These are phyloP conservation scores for Mycena rosella DNA, from an alignment of 768 basidiomycete genomes.

Conservation along the genomic window DNA sequence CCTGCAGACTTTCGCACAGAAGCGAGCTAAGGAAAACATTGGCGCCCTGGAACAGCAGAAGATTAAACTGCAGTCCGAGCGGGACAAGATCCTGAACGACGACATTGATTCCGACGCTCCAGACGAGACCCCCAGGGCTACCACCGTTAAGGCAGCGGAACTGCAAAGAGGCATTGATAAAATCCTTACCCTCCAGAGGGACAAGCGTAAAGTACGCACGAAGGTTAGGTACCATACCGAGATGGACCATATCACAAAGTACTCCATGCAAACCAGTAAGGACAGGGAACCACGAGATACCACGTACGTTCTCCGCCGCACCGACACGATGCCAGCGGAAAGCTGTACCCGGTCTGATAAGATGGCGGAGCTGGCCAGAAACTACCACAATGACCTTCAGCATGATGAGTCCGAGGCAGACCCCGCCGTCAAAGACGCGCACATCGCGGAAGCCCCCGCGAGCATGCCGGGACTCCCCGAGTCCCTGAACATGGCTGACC, in stretches of 20 bases:
- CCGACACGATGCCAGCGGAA: background rate
- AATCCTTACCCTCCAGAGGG: background rate
- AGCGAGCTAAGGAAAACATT: background rate
- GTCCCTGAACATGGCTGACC: background rate
- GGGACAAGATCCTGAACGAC: background rate
- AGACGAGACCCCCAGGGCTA: background rate
- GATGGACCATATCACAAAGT: background rate
- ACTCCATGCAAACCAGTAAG: background rate
- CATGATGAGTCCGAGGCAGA: background rate
- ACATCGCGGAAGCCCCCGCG: background rate
- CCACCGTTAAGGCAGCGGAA: background rate
- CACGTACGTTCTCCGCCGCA: background rate
- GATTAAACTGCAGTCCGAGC: background rate
- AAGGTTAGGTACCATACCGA: background rate
- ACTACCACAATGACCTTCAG: conserved; percentile 4
- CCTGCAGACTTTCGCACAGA: background rate
- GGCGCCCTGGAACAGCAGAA: conserved; percentile 11
- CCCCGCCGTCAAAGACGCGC: background rate
- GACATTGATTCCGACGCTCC: background rate
- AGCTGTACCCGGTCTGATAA: background rate
- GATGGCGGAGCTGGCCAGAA: background rate
- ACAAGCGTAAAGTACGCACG: background rate
- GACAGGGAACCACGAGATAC: background rate
- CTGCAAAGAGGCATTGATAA: background rate
- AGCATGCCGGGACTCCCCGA: background rate